Conservation (phyloP, 495 filamentous ascomycete genomes). For the Penicillium goetzii region DNA sequence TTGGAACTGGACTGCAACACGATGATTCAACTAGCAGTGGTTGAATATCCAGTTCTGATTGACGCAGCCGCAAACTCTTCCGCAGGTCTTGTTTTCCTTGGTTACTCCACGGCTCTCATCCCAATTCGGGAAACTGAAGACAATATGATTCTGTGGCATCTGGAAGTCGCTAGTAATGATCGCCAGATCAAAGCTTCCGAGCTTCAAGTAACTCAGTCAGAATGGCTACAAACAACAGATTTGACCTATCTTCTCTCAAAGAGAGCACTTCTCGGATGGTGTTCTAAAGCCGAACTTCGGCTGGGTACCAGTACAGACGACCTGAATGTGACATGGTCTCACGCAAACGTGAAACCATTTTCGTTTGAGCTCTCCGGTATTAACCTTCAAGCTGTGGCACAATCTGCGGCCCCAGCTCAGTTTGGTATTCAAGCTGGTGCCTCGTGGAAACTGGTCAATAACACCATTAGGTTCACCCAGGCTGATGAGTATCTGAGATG, state of each 20-base stretch:
- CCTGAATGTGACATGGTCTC: conserved; percentile 17
- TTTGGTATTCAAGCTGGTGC: conserved; percentile 9
- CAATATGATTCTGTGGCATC: conserved; percentile 15
- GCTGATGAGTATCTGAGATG: conserved; percentile 19
- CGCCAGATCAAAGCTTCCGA: conserved; percentile 11
- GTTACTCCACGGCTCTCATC: conserved; percentile 11
- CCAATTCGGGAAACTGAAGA: conserved; percentile 7
- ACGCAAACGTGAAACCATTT: conserved; percentile 7
- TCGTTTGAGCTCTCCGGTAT: conserved; percentile 15
- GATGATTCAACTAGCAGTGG: conserved; percentile 14
- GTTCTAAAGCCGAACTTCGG: conserved; percentile 6
- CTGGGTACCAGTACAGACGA: conserved; percentile 8
- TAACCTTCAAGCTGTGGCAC: conserved; percentile 14
- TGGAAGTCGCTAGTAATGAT: conserved; percentile 9
- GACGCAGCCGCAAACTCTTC: no score
- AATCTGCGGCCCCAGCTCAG: conserved; percentile 15
- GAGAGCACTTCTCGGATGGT: conserved; percentile 20
- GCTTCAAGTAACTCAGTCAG: conserved; percentile 3
- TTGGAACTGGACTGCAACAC: not conserved
- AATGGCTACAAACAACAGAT: no score
- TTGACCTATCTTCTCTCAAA: no score
- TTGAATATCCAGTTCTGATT: conserved; percentile 13
- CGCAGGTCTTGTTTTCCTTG: conserved; percentile 11
- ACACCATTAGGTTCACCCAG: conserved; percentile 4
- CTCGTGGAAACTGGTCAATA: conserved; percentile 1